Evolutionary conservation across 2,329 filamentous ascomycete species (phyloP).

Genomic region (Colletotrichum sp.): DNA sequence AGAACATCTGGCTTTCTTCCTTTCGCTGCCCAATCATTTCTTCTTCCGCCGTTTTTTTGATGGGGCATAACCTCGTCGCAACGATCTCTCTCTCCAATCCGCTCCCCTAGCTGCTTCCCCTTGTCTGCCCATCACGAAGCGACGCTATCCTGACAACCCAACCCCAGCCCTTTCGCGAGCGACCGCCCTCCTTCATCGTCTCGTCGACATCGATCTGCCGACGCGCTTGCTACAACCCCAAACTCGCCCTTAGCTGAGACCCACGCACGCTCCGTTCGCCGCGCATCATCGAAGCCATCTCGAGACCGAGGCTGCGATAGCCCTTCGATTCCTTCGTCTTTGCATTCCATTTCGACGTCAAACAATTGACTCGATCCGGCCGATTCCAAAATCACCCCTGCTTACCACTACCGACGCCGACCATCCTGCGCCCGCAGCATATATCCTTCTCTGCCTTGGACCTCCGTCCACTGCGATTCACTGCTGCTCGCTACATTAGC

Average conservation of each 20-base stretch:
- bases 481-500: slow-evolving; percentile 3
- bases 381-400: neutral
- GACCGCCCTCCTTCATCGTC: slow-evolving; percentile 16
- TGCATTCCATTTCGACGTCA: neutral
- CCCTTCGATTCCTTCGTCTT: neutral
- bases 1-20: slow-evolving; percentile 9
- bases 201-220: slow-evolving; percentile 16
- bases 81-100: neutral
- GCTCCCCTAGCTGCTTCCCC: slow-evolving; percentile 4
- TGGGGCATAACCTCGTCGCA: slow-evolving; percentile 10
- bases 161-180: slow-evolving; percentile 17
- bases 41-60: slow-evolving; percentile 12
- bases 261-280: neutral
- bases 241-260: neutral
- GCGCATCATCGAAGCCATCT: neutral
- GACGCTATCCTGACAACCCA: slow-evolving; percentile 13
- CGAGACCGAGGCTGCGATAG: neutral
- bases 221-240: slow-evolving; percentile 11
- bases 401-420: neutral
- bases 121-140: slow-evolving; percentile 13
- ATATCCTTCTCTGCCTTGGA: slow-evolving; percentile 1
- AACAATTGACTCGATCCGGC: neutral
- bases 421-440: neutral
- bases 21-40: slow-evolving; percentile 9
- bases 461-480: slow-evolving; percentile 4